phyloP scores from a whole-genome alignment of 345 rosid genomes.

The Rubroshorea leprosula region DNA sequence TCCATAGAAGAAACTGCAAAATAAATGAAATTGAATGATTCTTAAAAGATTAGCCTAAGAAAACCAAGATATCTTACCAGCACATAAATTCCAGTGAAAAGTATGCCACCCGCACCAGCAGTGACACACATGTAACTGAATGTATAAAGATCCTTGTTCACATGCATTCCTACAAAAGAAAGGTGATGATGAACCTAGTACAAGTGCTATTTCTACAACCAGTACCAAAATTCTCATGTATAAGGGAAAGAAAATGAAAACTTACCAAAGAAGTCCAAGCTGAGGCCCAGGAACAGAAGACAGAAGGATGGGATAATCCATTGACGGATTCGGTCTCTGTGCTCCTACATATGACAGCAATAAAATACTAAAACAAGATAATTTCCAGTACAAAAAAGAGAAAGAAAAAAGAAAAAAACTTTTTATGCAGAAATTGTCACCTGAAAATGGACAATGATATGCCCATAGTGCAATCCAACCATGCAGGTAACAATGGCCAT shows the following conservation, averaged over 20 bases:
- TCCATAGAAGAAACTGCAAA: neutral
- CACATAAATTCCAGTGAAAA: conserved; percentile 53
- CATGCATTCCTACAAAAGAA: conserved; percentile 54
- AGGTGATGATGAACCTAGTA: neutral
- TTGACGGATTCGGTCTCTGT: conserved; percentile 44
- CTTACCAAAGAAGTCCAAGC: conserved; percentile 52
- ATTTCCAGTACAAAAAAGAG: neutral
- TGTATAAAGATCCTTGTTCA: conserved; percentile 82
- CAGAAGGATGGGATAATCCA: conserved; percentile 55
- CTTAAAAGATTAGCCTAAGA: neutral
- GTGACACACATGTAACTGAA: conserved; percentile 76
- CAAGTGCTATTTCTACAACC: neutral
- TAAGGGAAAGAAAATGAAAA: neutral
- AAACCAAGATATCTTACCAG: conserved; percentile 41
- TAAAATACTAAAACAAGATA: neutral
- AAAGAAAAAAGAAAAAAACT: too few species aligned
- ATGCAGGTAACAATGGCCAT: conserved; percentile 81
- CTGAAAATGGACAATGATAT: conserved; percentile 70
- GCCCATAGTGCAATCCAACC: conserved; percentile 82
- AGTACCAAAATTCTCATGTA: neutral
- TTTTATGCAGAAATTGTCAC: conserved; percentile 29
- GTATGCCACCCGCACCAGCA: conserved; percentile 69
- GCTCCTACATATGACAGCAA: conserved; percentile 39
- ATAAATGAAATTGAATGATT: too few species aligned
- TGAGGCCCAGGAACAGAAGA: conserved; percentile 48